These are phyloP conservation scores for Erysimum pusillum DNA, from an alignment of 441 rosid genomes.

Conservation along the genomic window DNA sequence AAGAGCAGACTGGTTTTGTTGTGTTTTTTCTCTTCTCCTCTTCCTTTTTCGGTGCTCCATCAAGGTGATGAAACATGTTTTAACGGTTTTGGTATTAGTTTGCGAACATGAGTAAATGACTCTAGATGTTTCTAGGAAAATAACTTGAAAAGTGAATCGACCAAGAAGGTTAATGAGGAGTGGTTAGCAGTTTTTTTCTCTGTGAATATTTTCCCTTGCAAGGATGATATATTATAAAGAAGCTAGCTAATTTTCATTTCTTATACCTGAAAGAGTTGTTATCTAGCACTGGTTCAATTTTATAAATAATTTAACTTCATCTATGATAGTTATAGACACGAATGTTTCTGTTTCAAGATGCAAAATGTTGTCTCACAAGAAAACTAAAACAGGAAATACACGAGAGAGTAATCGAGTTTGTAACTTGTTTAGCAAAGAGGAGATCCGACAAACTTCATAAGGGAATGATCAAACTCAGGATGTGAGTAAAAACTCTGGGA, in stretches of 20 bases:
- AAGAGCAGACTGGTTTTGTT: conserved; percentile 2
- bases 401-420: no score
- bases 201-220: conserved; percentile 14
- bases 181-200: background rate
- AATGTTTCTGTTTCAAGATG: background rate
- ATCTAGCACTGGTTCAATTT: background rate
- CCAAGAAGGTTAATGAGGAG: conserved; percentile 24
- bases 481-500: no score
- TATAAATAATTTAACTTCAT: background rate
- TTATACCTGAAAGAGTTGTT: no score
- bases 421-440: no score
- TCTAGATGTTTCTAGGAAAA: conserved; percentile 7
- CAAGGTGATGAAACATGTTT: conserved; percentile 4
- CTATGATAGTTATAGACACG: background rate
- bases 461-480: no score
- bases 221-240: background rate
- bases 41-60: background rate
- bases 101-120: background rate
- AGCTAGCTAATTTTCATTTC: background rate
- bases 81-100: conserved; percentile 12
- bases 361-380: no score
- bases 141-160: conserved; percentile 12
- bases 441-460: no score
- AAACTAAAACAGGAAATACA: no score
- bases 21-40: background rate